Evolutionary conservation across 2,329 filamentous ascomycete genomes (phyloP).

Genomic region (Colletotrichum paranaense): DNA sequence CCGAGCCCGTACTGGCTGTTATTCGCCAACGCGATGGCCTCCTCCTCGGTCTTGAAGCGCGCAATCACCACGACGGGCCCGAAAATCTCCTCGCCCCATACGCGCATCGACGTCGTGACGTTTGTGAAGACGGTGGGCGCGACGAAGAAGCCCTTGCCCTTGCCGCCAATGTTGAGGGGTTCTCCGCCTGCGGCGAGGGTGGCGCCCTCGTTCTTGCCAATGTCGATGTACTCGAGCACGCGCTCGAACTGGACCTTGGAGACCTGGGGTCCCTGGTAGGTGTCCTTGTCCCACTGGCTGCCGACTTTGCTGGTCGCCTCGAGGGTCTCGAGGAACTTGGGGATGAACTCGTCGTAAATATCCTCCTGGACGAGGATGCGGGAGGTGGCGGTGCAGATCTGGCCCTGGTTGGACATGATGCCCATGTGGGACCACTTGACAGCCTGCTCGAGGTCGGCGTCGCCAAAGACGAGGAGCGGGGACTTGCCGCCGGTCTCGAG

Average conservation of each 20-base stretch:
- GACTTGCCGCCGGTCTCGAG: conserved; percentile 76
- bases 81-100: conserved; percentile 60
- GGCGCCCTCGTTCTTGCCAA: conserved; percentile 76
- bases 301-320: conserved; percentile 70
- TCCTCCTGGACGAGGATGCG: conserved; percentile 73
- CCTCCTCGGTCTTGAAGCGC: conserved; percentile 54
- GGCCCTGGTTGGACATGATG: conserved; percentile 71
- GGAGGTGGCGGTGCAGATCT: conserved; percentile 74
- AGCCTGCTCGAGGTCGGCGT: conserved; percentile 74
- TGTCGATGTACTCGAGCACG: conserved; percentile 76
- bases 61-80: conserved; percentile 56
- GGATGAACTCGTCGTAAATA: conserved; percentile 72
- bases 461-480: conserved; percentile 72
- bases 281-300: conserved; percentile 75
- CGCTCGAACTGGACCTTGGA: conserved; percentile 78
- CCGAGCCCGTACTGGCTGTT: conserved; percentile 71
- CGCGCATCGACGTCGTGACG: conserved; percentile 53
- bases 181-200: conserved; percentile 72
- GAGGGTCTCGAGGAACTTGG: conserved; percentile 68
- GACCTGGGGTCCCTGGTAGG: conserved; percentile 81
- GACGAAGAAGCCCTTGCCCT: conserved; percentile 55
- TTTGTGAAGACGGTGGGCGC: conserved; percentile 58
- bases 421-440: conserved; percentile 68
- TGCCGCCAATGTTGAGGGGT: conserved; percentile 47
- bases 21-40: conserved; percentile 57